Evolutionary conservation across 345 rosid species (phyloP).

Genomic region (Pistacia integerrima): DNA sequence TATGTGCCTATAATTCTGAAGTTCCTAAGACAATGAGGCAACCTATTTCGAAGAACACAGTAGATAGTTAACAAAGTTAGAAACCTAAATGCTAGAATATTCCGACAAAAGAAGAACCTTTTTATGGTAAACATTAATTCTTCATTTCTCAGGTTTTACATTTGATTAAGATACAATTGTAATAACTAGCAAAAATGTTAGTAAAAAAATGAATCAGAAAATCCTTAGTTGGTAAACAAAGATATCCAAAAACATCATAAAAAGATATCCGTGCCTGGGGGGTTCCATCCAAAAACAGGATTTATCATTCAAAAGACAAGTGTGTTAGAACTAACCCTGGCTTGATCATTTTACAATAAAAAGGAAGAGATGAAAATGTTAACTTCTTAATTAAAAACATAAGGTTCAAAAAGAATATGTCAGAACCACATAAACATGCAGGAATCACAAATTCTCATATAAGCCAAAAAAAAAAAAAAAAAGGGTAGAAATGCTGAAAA

Average conservation of each 20-base stretch:
- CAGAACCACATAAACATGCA: background rate
- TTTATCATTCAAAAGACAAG: background rate
- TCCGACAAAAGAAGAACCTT: background rate
- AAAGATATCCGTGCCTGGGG: background rate
- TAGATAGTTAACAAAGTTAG: background rate
- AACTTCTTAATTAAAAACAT: no score
- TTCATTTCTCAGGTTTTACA: background rate
- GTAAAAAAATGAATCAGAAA: no score
- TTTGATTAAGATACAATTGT: background rate
- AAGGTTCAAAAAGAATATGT: background rate
- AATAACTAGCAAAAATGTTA: background rate
- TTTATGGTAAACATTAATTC: background rate
- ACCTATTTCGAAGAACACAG: background rate
- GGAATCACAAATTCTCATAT: no score
- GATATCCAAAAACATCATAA: background rate
- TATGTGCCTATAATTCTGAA: slow-evolving; percentile 2
- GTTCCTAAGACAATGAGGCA: background rate
- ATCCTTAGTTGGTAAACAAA: background rate
- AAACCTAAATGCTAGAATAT: background rate
- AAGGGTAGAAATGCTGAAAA: no score
- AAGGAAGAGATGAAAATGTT: background rate
- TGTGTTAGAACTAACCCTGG: background rate
- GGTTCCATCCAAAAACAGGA: background rate
- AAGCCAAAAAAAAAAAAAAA: no score
- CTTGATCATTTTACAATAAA: background rate